Base-by-base conservation (phyloP, 1,284 basidiomycete species). In the Trichosporon coremiiforme region DNA sequence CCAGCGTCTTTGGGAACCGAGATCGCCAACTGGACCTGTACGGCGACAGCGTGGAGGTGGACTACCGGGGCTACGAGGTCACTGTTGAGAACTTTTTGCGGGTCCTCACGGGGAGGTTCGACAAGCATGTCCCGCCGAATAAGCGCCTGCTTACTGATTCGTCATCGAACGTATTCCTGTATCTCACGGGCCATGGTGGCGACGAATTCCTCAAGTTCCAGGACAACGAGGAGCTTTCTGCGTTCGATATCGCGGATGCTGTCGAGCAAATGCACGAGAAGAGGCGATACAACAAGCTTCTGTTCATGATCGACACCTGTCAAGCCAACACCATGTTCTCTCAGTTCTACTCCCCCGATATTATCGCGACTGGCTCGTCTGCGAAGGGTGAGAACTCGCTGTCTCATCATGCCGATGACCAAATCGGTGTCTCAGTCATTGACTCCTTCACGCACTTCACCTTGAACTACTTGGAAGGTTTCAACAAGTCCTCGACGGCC, bases 181-280 rank as follows among this genome's bases (percentile, higher is more conserved):
- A 97, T 84, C 93, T 99, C 92, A 97, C 97, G 0, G 97, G 96
- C 0, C 96, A 99, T 77, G 96, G 97, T 4, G 96, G 96, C 0
- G 92, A 97, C 77, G 96, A 98, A 82, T 99, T 99, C 81, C 88
- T 99, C 76, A 99, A 99, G 83, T 99, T 99, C 81, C 96, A 99
- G 81, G 96, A 99, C 82, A 94, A 94, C 79, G 96, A 99, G 82
- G 97, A 99, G 80, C 94, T 99, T 75, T 94, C 91, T 67, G 94
- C 96, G 0, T 94, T 93, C 70, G 96, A 99, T 80, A 88, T 97
- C 45, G 95, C 96, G 0, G 96, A 99, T 80, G 95, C 96, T 0
- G 91, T 99, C 71, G 94, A 95, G 81, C 95, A 98, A 83, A 99
- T 99, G 96, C 95, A 91, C 87, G 91, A 95, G 81, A 98, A 98